Percentiles rank a stretch among this genome's conserved stretches.
phyloP scores from a whole-genome alignment of 495 filamentous ascomycete species.

The Penicillium daleae region DNA sequence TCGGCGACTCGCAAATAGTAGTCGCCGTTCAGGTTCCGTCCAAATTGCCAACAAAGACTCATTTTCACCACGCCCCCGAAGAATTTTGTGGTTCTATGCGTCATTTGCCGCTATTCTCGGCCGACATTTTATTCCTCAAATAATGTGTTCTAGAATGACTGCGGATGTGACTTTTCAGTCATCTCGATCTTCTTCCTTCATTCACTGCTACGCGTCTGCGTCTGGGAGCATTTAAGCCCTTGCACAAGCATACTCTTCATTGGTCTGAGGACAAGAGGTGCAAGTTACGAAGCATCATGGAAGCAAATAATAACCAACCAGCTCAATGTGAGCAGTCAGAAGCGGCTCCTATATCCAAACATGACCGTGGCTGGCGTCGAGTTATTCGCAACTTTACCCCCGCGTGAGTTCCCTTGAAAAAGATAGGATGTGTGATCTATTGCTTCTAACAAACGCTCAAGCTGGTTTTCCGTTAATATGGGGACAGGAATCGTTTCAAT shows the following conservation, averaged over 20 bases:
- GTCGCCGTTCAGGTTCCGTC: constrained; percentile 1
- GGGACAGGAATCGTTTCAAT: constrained; percentile 63
- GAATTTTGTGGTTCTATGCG: neutral
- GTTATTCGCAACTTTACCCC: constrained; percentile 7
- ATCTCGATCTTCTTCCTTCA: neutral
- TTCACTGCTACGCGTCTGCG: neutral
- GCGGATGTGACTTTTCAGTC: neutral
- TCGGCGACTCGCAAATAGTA: neutral
- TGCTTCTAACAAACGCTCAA: constrained; percentile 4
- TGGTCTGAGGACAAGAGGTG: neutral
- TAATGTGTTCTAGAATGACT: constrained; percentile 1
- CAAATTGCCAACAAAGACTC: neutral
- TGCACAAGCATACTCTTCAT: neutral
- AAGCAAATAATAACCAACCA: neutral
- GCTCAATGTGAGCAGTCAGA: neutral
- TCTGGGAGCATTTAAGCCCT: neutral
- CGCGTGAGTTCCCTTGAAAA: constrained; percentile 2
- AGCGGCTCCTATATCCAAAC: constrained; percentile 1
- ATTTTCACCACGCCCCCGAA: neutral
- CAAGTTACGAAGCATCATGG: neutral
- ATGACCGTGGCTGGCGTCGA: constrained; percentile 9
- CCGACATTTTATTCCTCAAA: neutral
- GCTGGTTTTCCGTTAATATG: constrained; percentile 55
- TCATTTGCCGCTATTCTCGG: neutral
- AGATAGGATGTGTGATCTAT: neutral